Conservation (phyloP, 257 asterid species). For the Ilex asprella region DNA sequence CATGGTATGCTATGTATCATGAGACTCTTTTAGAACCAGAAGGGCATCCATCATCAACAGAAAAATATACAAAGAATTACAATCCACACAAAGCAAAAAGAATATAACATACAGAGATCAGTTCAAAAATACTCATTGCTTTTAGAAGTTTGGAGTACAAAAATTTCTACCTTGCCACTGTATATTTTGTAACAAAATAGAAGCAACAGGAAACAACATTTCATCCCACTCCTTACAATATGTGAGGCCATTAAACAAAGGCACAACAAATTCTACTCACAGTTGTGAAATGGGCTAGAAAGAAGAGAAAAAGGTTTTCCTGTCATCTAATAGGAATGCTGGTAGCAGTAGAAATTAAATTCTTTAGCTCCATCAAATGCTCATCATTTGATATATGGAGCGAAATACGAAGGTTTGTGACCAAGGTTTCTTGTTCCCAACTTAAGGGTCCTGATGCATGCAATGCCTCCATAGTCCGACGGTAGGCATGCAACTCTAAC, state of each 20-base stretch:
- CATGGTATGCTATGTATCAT: not conserved
- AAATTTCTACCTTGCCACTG: not conserved
- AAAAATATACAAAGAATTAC: not conserved
- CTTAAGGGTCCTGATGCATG: conserved; percentile 49
- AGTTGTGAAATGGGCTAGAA: not conserved
- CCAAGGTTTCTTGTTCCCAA: conserved; percentile 46
- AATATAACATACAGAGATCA: not conserved
- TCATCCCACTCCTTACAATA: conserved; percentile 8
- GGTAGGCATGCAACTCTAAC: conserved; percentile 48
- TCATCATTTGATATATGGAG: conserved; percentile 47
- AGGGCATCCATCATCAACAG: not conserved
- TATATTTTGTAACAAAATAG: not conserved
- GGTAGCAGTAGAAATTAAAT: conserved; percentile 29
- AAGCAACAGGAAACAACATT: not conserved
- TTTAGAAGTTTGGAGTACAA: conserved; percentile 6
- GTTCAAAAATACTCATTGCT: not conserved
- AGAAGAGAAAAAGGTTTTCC: conserved; percentile 2
- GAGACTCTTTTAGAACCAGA: not conserved
- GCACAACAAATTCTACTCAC: conserved; percentile 12
- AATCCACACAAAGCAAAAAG: not conserved
- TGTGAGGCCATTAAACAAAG: conserved; percentile 6
- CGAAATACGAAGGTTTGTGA: conserved; percentile 44
- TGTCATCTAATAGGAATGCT: conserved; percentile 20
- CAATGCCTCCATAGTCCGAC: conserved; percentile 43
- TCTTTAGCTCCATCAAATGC: conserved; percentile 41